These are phyloP conservation scores for Lichtheimia hyalospora DNA, from an alignment of 371 early-diverging fungal species.

Conservation along the genomic window DNA sequence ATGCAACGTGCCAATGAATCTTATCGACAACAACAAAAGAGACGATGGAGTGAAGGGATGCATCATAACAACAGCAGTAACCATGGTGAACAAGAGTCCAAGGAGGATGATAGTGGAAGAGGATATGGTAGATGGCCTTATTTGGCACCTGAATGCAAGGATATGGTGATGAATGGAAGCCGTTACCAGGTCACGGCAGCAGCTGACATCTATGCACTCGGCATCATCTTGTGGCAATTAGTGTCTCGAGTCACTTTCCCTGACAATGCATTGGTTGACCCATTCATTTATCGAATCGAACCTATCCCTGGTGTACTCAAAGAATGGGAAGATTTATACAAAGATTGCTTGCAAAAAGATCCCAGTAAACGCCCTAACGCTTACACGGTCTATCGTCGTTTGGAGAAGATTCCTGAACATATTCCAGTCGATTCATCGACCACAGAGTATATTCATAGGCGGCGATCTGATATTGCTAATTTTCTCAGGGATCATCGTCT, in stretches of 20 bases:
- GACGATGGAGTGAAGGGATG: constrained; percentile 1
- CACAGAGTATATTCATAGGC: constrained; percentile 18
- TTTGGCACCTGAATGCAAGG: constrained; percentile 33
- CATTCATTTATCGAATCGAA: constrained; percentile 28
- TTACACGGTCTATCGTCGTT: constrained; percentile 30
- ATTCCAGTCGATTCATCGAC: constrained; percentile 13
- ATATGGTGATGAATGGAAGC: not conserved
- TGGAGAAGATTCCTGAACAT: constrained; percentile 20
- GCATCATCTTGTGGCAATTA: constrained; percentile 48
- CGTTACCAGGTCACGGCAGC: constrained; percentile 24
- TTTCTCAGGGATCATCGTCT: constrained; percentile 14
- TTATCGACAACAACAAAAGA: not conserved
- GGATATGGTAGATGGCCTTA: constrained; percentile 41
- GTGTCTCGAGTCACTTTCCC: constrained; percentile 46
- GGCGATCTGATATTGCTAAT: constrained; percentile 19
- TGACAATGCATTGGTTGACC: constrained; percentile 21
- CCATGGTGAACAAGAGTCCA: not conserved
- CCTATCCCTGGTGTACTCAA: constrained; percentile 37
- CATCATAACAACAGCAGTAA: not conserved
- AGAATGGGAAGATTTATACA: constrained; percentile 40
- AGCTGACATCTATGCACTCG: constrained; percentile 39
- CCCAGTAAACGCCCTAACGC: constrained; percentile 41
- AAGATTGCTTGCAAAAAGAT: constrained; percentile 34
- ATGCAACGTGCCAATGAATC: constrained; percentile 26
- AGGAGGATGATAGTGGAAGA: constrained; percentile 13